Evolutionary conservation across 371 early-diverging fungal genomes (phyloP).

Genomic region (Mucor circinelloides): DNA sequence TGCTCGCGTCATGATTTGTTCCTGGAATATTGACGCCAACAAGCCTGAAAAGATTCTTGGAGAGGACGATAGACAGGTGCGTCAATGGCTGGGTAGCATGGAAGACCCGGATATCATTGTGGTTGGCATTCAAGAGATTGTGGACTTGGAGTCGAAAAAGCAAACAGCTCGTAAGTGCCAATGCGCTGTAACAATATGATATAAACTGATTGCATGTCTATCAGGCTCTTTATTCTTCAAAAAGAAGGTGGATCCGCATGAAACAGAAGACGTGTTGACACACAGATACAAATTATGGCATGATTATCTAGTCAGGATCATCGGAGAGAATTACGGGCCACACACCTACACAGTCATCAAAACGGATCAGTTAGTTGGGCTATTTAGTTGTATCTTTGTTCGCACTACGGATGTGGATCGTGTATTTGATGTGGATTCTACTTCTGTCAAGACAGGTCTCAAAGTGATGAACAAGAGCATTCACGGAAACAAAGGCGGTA

Average conservation of each 20-base stretch:
- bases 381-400: slow-evolving; percentile 77
- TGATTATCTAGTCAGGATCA: slow-evolving; percentile 50
- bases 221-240: slow-evolving; percentile 16
- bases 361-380: slow-evolving; percentile 78
- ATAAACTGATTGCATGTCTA: not conserved
- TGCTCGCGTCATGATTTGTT: slow-evolving; percentile 62
- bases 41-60: slow-evolving; percentile 47
- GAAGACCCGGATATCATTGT: slow-evolving; percentile 73
- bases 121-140: slow-evolving; percentile 81
- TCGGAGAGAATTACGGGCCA: slow-evolving; percentile 38
- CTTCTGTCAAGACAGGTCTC: slow-evolving; percentile 80
- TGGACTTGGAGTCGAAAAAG: slow-evolving; percentile 71
- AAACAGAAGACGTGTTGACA: slow-evolving; percentile 46
- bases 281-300: slow-evolving; percentile 71
- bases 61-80: slow-evolving; percentile 34
- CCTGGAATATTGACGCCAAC: slow-evolving; percentile 76
- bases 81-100: slow-evolving; percentile 49
- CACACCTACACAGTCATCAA: slow-evolving; percentile 58
- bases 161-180: slow-evolving; percentile 54
- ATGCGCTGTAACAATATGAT: too few species aligned
- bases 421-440: slow-evolving; percentile 28
- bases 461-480: slow-evolving; percentile 60
- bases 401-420: slow-evolving; percentile 41
- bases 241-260: slow-evolving; percentile 38
- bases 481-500: slow-evolving; percentile 92